These are phyloP conservation scores for Backusella mclennaniae DNA, from an alignment of 192 early-diverging fungal genomes.

Conservation along the genomic window DNA sequence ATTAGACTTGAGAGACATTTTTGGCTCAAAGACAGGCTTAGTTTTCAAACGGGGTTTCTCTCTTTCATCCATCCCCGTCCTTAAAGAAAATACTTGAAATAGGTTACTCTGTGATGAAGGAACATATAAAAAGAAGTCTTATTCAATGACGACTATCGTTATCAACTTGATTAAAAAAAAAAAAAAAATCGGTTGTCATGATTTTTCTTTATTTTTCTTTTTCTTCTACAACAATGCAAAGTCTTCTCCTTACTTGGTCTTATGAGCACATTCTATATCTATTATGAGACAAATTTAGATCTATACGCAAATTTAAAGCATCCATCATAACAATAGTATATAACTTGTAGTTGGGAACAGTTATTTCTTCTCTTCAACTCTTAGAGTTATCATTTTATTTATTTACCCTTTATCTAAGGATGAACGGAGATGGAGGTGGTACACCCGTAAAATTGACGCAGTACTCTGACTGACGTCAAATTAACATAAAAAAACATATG, in stretches of 20 bases:
- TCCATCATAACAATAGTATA: background rate
- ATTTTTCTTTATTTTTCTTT: background rate
- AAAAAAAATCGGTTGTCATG: background rate
- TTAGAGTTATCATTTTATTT: background rate
- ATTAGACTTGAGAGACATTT: background rate
- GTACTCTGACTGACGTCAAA: background rate
- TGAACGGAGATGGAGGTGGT: background rate
- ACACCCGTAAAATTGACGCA: background rate
- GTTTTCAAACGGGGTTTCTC: background rate
- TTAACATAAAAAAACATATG: conserved; percentile 1
- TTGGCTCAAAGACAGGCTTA: background rate
- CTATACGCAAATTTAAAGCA: background rate
- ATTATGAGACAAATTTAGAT: background rate
- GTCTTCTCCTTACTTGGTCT: background rate
- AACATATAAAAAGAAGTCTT: background rate
- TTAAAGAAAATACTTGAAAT: background rate
- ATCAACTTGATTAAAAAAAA: background rate
- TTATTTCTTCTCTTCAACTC: background rate
- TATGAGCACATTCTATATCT: background rate
- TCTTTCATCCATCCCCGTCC: background rate
- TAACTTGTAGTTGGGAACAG: background rate
- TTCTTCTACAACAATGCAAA: background rate
- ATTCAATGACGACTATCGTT: background rate
- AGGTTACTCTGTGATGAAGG: background rate
- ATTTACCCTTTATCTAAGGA: background rate